A percentile compares a stretch with the other conserved stretches of the same genome.
phyloP scores from a whole-genome alignment of 192 early-diverging fungal genomes.

The Linderina pennispora region DNA sequence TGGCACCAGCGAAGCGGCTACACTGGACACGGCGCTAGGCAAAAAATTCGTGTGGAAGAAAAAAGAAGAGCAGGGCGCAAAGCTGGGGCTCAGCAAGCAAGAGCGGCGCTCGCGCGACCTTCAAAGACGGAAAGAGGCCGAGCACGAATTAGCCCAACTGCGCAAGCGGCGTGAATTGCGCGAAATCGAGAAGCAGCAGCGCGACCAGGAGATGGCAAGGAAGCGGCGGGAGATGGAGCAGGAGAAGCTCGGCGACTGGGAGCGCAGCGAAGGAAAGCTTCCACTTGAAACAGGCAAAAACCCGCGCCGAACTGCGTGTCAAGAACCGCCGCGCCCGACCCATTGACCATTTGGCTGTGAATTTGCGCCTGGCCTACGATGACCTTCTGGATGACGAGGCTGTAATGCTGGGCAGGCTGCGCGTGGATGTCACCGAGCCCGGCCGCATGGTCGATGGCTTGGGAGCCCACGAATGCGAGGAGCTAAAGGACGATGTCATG shows the following conservation, averaged over 20 bases:
- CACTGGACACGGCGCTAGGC: constrained; percentile 67
- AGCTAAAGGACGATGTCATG: constrained; percentile 82
- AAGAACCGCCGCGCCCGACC: constrained; percentile 80
- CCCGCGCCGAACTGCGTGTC: constrained; percentile 88
- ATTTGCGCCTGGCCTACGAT: constrained; percentile 74
- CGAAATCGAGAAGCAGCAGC: constrained; percentile 70
- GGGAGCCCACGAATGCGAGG: constrained; percentile 57
- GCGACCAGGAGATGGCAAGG: constrained; percentile 74
- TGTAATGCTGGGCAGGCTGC: constrained; percentile 53
- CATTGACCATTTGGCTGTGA: constrained; percentile 90
- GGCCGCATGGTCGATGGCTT: constrained; percentile 71
- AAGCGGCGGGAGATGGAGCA: constrained; percentile 81
- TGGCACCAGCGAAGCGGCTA: too few relatives aligned
- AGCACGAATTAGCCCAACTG: constrained; percentile 74
- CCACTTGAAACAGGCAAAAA: constrained; percentile 85
- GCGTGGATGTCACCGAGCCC: constrained; percentile 83
- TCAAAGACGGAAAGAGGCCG: constrained; percentile 57
- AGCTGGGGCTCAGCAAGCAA: constrained; percentile 50
- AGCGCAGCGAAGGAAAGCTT: constrained; percentile 90
- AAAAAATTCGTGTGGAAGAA: constrained; percentile 94
- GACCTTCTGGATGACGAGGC: constrained; percentile 63
- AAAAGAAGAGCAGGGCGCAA: constrained; percentile 80
- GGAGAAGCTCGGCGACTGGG: constrained; percentile 93
- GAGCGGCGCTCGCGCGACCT: constrained; percentile 52
- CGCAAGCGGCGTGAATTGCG: constrained; percentile 73